Conservation (phyloP, 2,329 filamentous ascomycete genomes). For the Colletotrichum abscissum region DNA sequence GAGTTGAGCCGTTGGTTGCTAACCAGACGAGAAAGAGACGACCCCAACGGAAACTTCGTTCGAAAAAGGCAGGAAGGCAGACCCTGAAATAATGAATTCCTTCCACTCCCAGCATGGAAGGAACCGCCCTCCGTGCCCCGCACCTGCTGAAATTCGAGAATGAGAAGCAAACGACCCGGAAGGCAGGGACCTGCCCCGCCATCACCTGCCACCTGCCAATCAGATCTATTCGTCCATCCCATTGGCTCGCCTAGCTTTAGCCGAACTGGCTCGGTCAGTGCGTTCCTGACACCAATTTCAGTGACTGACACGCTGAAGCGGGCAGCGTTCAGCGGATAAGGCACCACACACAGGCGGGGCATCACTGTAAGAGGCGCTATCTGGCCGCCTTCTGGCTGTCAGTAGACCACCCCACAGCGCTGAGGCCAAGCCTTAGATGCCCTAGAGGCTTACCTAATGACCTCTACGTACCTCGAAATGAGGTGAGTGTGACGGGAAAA, state of each 20-base stretch:
- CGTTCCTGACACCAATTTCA: background rate
- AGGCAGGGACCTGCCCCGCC: background rate
- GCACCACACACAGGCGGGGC: background rate
- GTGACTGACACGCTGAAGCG: background rate
- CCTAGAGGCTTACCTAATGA: background rate
- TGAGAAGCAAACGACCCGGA: background rate
- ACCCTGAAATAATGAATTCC: background rate
- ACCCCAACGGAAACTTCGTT: background rate
- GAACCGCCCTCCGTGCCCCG: background rate
- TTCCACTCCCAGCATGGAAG: background rate
- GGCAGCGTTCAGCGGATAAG: background rate
- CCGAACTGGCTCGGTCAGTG: background rate
- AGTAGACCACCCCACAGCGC: background rate
- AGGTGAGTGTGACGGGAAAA: background rate
- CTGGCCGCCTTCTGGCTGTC: background rate
- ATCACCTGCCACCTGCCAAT: background rate
- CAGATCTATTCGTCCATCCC: background rate
- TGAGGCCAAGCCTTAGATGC: background rate
- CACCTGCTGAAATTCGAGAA: background rate
- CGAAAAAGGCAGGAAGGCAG: background rate
- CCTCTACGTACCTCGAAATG: background rate
- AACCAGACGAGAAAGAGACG: background rate
- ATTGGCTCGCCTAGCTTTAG: constrained; percentile 26
- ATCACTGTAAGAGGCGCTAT: background rate
- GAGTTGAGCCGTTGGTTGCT: background rate